These are phyloP conservation scores for Grosmannia huntii DNA, from an alignment of 2,329 filamentous ascomycete genomes.

Conservation along the genomic window DNA sequence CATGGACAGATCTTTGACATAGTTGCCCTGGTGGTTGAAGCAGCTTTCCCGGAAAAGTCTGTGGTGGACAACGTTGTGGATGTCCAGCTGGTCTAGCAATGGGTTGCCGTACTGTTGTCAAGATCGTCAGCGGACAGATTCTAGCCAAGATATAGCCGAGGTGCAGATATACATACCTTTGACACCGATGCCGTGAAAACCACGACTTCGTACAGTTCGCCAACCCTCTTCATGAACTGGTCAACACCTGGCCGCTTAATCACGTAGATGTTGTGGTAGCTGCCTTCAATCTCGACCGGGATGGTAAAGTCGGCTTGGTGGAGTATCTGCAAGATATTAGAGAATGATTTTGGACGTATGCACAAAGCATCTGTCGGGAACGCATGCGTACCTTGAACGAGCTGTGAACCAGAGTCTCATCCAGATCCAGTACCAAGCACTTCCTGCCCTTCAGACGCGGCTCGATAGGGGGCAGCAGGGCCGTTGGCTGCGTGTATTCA, in stretches of 20 bases:
- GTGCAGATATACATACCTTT: conserved; percentile 49
- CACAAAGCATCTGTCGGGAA: too few relatives aligned
- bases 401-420: conserved; percentile 95
- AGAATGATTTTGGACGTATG: background rate
- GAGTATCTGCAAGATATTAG: conserved; percentile 53
- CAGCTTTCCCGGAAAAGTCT: conserved; percentile 95
- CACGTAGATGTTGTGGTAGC: conserved; percentile 98
- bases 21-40: conserved; percentile 98
- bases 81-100: conserved; percentile 88
- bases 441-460: conserved; percentile 78
- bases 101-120: conserved; percentile 75
- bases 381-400: conserved; percentile 73
- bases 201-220: conserved; percentile 95
- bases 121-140: conserved; percentile 7
- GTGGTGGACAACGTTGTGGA: conserved; percentile 93
- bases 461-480: conserved; percentile 68
- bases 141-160: background rate
- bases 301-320: conserved; percentile 99
- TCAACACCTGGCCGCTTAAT: conserved; percentile 99
- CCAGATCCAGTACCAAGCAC: conserved; percentile 86
- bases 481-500: conserved; percentile 37
- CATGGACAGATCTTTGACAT: conserved; percentile 97
- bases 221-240: conserved; percentile 96
- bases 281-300: conserved; percentile 95
- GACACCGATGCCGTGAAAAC: conserved; percentile 98